Evolutionary conservation across 495 filamentous ascomycete genomes (phyloP).

Genomic region (Neurospora sp.): DNA sequence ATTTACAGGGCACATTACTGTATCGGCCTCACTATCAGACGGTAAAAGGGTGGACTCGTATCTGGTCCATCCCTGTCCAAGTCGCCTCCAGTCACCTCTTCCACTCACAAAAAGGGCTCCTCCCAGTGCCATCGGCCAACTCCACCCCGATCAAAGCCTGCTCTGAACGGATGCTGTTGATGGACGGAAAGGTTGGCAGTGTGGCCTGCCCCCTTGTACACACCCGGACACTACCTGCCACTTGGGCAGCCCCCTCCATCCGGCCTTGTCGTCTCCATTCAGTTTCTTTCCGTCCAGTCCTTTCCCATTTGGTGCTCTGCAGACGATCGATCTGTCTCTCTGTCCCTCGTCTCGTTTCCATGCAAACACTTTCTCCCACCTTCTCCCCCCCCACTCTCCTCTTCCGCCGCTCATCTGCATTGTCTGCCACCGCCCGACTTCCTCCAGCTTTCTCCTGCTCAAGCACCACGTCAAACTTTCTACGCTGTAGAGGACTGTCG

Average conservation of each 20-base stretch:
- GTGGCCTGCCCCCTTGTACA: background rate
- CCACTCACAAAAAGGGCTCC: background rate
- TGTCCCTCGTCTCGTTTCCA: background rate
- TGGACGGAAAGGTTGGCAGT: background rate
- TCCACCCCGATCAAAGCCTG: background rate
- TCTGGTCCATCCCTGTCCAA: background rate
- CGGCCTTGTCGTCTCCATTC: constrained; percentile 1
- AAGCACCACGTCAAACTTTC: background rate
- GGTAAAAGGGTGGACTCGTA: background rate
- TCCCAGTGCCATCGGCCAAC: background rate
- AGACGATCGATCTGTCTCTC: background rate
- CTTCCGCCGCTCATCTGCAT: background rate
- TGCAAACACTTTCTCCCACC: constrained; percentile 5
- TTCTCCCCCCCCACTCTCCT: background rate
- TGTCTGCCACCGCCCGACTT: background rate
- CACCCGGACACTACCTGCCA: constrained; percentile 9
- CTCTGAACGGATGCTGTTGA: background rate
- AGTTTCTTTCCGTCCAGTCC: constrained; percentile 6
- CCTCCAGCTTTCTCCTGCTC: background rate
- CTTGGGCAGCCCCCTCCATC: constrained; percentile 1
- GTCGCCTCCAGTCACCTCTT: background rate
- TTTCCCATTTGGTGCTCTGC: background rate
- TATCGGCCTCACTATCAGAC: background rate
- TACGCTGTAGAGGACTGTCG: background rate
- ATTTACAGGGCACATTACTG: too few relatives aligned